Conservation (phyloP, 352 stramenopile genomes). For the Elongisporangium undulatum region DNA sequence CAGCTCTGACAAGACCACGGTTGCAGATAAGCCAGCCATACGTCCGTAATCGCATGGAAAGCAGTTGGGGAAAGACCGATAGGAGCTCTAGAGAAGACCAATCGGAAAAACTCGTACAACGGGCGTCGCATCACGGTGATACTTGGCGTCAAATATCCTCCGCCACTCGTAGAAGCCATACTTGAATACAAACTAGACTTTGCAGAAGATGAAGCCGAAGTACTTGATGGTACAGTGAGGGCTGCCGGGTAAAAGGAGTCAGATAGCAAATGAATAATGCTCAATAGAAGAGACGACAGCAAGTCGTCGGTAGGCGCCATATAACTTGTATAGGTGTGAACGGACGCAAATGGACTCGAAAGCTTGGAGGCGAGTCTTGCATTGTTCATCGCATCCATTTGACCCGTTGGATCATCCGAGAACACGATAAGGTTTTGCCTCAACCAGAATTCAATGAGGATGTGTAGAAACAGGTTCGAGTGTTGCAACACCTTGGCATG, state of each 20-base stretch:
- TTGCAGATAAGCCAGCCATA: slow-evolving; percentile 86
- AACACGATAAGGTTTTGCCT: slow-evolving; percentile 87
- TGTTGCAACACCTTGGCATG: slow-evolving; percentile 73
- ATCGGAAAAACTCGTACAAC: slow-evolving; percentile 78
- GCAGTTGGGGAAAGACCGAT: slow-evolving; percentile 76
- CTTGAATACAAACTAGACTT: slow-evolving; percentile 14
- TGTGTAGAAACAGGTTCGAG: slow-evolving; percentile 80
- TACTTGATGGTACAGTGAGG: slow-evolving; percentile 24
- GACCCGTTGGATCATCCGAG: slow-evolving; percentile 42
- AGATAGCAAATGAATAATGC: slow-evolving; percentile 76
- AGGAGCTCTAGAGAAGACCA: slow-evolving; percentile 78
- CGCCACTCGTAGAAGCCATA: slow-evolving; percentile 31
- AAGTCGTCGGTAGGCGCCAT: slow-evolving; percentile 83
- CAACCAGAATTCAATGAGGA: slow-evolving; percentile 86
- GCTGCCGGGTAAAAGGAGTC: slow-evolving; percentile 74
- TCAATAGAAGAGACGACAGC: slow-evolving; percentile 73
- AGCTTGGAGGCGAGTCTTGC: slow-evolving; percentile 21
- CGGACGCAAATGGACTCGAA: slow-evolving; percentile 60
- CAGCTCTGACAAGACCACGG: slow-evolving; percentile 77
- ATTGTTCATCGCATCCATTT: slow-evolving; percentile 8
- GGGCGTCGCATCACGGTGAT: slow-evolving; percentile 66
- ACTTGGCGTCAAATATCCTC: slow-evolving; percentile 68
- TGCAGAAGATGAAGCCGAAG: slow-evolving; percentile 6
- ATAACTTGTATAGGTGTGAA: slow-evolving; percentile 80
- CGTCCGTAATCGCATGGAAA: slow-evolving; percentile 77